Evolutionary conservation across 2,329 filamentous ascomycete species (phyloP), one percentile per base, ranked within the genome.

Genomic region (Plectosphaerella sp.): DNA sequence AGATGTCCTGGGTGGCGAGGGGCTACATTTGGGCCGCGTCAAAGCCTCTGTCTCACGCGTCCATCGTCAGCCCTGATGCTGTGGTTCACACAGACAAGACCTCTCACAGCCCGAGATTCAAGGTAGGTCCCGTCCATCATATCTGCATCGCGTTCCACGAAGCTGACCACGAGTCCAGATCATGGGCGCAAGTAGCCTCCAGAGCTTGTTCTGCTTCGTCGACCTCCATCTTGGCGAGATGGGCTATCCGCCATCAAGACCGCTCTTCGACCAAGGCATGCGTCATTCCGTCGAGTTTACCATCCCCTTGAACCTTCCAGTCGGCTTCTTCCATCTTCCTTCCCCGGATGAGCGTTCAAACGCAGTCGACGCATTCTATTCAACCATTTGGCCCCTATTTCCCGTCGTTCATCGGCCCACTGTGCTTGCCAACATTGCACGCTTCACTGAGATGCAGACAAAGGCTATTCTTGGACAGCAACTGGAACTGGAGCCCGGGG

Each of bases 41-140:
- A 7, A 39, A 39, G 37, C 37, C 37, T 39, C 15, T 16, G 3
- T 7, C 37, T 9, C 3, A 39, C 16, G 37, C 37, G 37, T 16
- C 37, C 5, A 12, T n/a, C 20, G 45, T 52, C 35, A 48, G 56
- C n/a, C 60, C 60, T 0, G 60, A 62, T 42, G 45, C 61, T 16
- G 55, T 61, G 16, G 47, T 61, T 18, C 61, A 61, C 50, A 62
- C 59, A 10, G 58, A 62, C 25, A 56, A 57, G 33, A 60, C 51
- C 14, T 25, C 57, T 12, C 47, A 61, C 51, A 50, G 25, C 25
- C 25, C 28, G 8, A 33, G 52, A 41, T 43, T 43, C 15, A 43
- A 43, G 41, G 41, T 43, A 51, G 50, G 51, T 53, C 55, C 55
- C 48, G 52, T 10, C 54, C 45, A 43, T 53, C 55, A 53, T 52